Conservation (phyloP, 495 filamentous ascomycete species). For the Neurospora tetrasperma region DNA sequence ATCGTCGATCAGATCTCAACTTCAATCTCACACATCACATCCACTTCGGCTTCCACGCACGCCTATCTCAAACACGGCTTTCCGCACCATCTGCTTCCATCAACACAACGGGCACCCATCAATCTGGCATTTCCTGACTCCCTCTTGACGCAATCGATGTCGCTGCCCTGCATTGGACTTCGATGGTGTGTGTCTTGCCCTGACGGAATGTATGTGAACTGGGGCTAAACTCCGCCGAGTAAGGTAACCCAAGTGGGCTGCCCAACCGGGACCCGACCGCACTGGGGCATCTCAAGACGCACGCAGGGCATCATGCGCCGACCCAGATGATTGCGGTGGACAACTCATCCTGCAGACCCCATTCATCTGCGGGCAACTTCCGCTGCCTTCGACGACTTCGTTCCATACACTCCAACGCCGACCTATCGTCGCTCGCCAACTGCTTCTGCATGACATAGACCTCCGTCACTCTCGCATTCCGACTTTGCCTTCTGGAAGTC, state of each 20-base stretch:
- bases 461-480: constrained; percentile 1
- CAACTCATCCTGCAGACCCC: constrained; percentile 39
- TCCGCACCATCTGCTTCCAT: background rate
- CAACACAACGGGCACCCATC: background rate
- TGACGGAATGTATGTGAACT: no score
- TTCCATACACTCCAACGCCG: constrained; percentile 9
- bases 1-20: background rate
- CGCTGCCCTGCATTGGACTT: background rate
- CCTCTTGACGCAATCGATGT: background rate
- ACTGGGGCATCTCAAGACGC: background rate
- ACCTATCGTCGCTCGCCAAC: constrained; percentile 5
- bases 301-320: background rate
- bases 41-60: background rate
- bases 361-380: no score
- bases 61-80: background rate
- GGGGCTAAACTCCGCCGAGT: background rate
- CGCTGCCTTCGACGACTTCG: constrained; percentile 20
- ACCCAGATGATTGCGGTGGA: constrained; percentile 23
- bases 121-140: background rate
- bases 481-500: background rate
- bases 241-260: background rate
- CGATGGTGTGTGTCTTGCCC: no score
- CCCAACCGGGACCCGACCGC: background rate
- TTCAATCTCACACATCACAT: background rate
- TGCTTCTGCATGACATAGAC: constrained; percentile 17